These are phyloP conservation scores for Drechslerella stenobrocha DNA, from an alignment of 2,329 filamentous ascomycete species.

Conservation along the genomic window DNA sequence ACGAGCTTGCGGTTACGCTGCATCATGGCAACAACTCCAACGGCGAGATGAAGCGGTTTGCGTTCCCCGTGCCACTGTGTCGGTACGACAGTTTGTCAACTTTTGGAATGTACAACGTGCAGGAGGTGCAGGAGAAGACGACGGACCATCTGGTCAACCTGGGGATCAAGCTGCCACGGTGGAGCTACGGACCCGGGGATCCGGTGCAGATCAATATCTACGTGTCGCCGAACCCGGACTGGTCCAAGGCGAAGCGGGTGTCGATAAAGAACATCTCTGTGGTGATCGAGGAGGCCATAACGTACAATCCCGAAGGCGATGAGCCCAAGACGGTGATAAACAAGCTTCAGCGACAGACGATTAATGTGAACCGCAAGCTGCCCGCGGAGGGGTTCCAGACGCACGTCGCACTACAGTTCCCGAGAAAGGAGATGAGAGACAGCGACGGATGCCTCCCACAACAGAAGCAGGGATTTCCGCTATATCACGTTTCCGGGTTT, in stretches of 20 bases:
- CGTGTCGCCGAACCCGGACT: conserved; percentile 86
- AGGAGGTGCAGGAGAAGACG: conserved; percentile 81
- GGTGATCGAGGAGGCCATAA: conserved; percentile 93
- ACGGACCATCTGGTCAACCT: conserved; percentile 89
- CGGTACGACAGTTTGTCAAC: conserved; percentile 96
- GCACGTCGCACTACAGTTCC: conserved; percentile 87
- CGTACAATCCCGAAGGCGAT: conserved; percentile 97
- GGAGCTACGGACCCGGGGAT: conserved; percentile 94
- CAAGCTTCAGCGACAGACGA: conserved; percentile 78
- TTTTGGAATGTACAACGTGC: conserved; percentile 99
- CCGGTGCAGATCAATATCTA: conserved; percentile 96
- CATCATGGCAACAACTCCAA: conserved; percentile 76
- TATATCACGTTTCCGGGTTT: conserved; percentile 85
- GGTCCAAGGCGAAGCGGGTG: conserved; percentile 86
- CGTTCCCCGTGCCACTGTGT: conserved; percentile 85
- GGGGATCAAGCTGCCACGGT: conserved; percentile 86
- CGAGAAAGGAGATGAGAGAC: conserved; percentile 83
- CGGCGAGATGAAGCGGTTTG: conserved; percentile 82
- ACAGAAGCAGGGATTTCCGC: conserved; percentile 82
- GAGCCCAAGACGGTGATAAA: conserved; percentile 90
- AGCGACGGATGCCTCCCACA: conserved; percentile 82
- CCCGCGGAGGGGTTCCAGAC: conserved; percentile 91
- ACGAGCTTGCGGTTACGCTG: conserved; percentile 93
- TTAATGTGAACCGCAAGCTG: conserved; percentile 78
- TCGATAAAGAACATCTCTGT: conserved; percentile 94